Evolutionary conservation across 306 rosid genomes (phyloP).

Genomic region (Astragalus membranaceus): DNA sequence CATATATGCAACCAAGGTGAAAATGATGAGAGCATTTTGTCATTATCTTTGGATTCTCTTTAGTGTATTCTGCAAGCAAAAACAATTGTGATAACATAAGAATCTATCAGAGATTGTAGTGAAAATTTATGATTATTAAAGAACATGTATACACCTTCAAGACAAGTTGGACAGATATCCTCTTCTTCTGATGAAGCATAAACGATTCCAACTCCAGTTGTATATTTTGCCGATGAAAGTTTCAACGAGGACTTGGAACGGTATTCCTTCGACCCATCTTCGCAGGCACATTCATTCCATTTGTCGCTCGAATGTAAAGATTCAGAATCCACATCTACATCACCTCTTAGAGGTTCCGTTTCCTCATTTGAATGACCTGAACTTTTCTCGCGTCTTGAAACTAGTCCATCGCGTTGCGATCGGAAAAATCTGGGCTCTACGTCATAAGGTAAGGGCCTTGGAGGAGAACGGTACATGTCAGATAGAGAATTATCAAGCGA

Average conservation of each 20-base stretch:
- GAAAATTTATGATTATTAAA: constrained; percentile 6
- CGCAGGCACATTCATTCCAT: constrained; percentile 68
- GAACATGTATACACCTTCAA: constrained; percentile 55
- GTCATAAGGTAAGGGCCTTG: constrained; percentile 96
- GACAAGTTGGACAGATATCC: constrained; percentile 95
- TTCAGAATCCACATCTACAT: constrained; percentile 56
- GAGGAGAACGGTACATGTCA: constrained; percentile 90
- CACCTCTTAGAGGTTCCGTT: constrained; percentile 79
- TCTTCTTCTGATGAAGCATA: constrained; percentile 77
- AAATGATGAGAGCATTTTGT: constrained; percentile 93
- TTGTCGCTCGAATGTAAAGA: constrained; percentile 56
- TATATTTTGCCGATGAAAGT: constrained; percentile 53
- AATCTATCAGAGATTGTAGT: background rate
- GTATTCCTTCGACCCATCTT: constrained; percentile 67
- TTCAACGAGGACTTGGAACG: constrained; percentile 54
- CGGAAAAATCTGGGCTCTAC: constrained; percentile 69
- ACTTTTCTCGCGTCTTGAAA: constrained; percentile 89
- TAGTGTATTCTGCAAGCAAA: constrained; percentile 62
- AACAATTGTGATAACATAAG: constrained; percentile 15
- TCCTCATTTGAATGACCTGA: constrained; percentile 85
- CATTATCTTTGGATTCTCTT: constrained; percentile 89
- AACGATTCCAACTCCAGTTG: constrained; percentile 40
- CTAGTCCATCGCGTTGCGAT: constrained; percentile 67
- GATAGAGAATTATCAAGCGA: constrained; percentile 75
- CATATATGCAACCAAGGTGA: constrained; percentile 98